Evolutionary conservation across 495 filamentous ascomycete species (phyloP), one percentile per base, ranked within the genome.

Genomic region (Xylaria bambusicola): DNA sequence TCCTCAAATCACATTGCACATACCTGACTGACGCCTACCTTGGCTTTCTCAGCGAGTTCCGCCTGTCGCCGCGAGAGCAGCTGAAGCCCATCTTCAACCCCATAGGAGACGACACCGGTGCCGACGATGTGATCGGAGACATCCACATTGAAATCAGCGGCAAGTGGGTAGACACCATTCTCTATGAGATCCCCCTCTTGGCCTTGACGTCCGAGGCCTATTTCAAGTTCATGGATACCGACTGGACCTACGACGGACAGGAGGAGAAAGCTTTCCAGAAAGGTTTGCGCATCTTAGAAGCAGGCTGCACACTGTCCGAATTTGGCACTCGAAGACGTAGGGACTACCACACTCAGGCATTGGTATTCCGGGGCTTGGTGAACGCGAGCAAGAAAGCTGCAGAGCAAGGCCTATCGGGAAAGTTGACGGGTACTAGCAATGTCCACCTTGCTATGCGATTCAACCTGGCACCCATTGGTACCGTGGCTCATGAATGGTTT

Each of bases 401-500:
- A 61, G 73, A 82, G 66, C 76, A 76, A 20, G 87, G 86, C 2
- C 79, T 83, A 64, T 68, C 76, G 6, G 94, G 94, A 1, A 85
- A 84, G 60, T 80, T 98, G 48, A 84, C 85, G 1, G 94, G 94
- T 0, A 96, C 94, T 1, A 97, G 92, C 71, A 98, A 98, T 68
- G 95, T 98, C 20, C 94, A 98, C 68, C 88, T 98, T 60, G 94
- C 94, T 17, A 95, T 95, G 90, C 89, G 91, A 68, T 90, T 93
- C 70, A 84, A 83, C 20, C 82, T 94, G 26, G 74, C 83, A 7
- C 90, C 93, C 0, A 85, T 98, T 18, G 94, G 94, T 15, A 98
- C 94, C 2, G 93, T 98, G 1, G 94, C 95, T 0, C 94, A 98
- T 62, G 94, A 98, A 74, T 98, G 95, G 95, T 97, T 96, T 76